Base-by-base conservation (phyloP, 2,329 filamentous ascomycete genomes). In the Daldinia eschscholtzii region DNA sequence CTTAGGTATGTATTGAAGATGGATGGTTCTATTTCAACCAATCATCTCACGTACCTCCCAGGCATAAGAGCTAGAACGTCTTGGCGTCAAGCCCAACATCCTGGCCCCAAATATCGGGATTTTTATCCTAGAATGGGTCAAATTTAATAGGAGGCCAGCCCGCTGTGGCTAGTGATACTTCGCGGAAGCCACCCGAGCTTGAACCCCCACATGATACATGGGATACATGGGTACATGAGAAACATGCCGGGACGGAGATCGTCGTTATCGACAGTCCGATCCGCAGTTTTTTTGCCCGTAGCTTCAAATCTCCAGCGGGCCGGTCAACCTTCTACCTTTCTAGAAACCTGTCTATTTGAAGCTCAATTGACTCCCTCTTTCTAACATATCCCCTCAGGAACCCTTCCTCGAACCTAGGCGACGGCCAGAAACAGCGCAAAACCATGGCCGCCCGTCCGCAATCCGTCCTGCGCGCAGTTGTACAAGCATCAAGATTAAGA, bases 381-480 rank as follows among this genome's bases (percentile, higher is more conserved):
- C 56, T 46, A 50, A 35, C 7, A 20, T n/a, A 23, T 26, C 46
- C 30, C 4, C 42, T 18, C 26, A 70, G 65, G 48, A 62, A 12
- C 13, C n/a, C 35, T 55, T 42, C 60, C 52, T 44, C 61, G 44
- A 64, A 12, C n/a, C 37, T n/a, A 37, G 60, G 66, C 63, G 66
- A 69, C 66, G 65, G 66, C 69, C 66, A 20, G 46, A 56, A 41
- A 63, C 53, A 55, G 59, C 60, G 59, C 59, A 50, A 37, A 37
- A 74, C n/a, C 68, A 79, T 79, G 77, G 72, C 72, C 67, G 68
- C 72, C 58, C 74, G 76, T 64, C 72, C 74, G 3, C 28, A 46
- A 33, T 58, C 59, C 30, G 63, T 68, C 26, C 53, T 75, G 26
- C 76, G 76, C 72, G 65, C 72, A 69, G 71, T 71, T 61, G 39